Evolutionary conservation across 768 basidiomycete genomes (phyloP).

Genomic region (Dictyophora rubrovolvata): DNA sequence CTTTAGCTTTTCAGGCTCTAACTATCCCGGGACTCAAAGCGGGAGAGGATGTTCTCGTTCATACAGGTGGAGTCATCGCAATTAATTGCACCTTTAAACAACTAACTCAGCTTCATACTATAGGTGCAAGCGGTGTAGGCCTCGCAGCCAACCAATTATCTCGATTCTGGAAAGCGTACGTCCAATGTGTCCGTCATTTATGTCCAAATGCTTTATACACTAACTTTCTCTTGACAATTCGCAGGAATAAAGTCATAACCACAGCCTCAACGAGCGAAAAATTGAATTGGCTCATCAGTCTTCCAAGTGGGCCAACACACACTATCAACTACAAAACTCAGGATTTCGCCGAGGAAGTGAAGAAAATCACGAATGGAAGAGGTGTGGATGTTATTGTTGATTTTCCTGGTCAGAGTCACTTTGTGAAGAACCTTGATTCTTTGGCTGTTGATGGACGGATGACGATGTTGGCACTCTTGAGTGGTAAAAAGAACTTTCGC

Average conservation of each 20-base stretch:
- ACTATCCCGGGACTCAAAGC: conserved; percentile 59
- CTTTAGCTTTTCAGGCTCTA: conserved; percentile 49
- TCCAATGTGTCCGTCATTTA: conserved; percentile 11
- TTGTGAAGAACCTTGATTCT: conserved; percentile 59
- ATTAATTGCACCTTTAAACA: too few species aligned
- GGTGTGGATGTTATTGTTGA: conserved; percentile 83
- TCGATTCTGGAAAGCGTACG: conserved; percentile 62
- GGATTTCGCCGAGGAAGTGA: conserved; percentile 67
- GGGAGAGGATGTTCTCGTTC: conserved; percentile 72
- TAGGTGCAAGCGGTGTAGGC: conserved; percentile 75
- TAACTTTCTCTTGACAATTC: conserved; percentile 4
- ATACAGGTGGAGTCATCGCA: conserved; percentile 44
- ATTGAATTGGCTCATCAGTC: conserved; percentile 58
- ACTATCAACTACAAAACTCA: conserved; percentile 77
- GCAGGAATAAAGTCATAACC: conserved; percentile 60
- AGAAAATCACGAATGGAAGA: conserved; percentile 51
- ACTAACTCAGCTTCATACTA: too few species aligned
- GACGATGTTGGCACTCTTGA: conserved; percentile 54
- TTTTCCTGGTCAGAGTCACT: conserved; percentile 70
- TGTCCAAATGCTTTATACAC: too few species aligned
- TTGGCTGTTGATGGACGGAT: conserved; percentile 67
- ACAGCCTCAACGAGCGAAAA: conserved; percentile 84
- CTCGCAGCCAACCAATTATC: conserved; percentile 83
- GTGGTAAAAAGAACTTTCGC: conserved; percentile 52
- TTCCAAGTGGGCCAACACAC: conserved; percentile 64